Evolutionary conservation across 768 basidiomycete genomes (phyloP).

Genomic region (Coprinopsis sp.): DNA sequence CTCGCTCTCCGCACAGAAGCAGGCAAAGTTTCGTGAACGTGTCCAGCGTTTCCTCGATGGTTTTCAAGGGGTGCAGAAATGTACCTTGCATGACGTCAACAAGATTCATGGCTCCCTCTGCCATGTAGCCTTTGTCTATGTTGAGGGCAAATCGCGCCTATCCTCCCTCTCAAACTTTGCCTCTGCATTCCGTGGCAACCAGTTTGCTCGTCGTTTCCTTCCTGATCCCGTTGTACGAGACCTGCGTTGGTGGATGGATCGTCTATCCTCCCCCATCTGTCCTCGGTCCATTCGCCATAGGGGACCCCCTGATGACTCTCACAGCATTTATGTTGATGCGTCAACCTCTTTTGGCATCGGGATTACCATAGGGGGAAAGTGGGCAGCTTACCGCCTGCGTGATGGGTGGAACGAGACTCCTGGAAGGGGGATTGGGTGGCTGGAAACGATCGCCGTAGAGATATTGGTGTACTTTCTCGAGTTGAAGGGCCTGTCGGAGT

Average conservation of each 20-base stretch:
- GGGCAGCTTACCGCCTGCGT: slow-evolving; percentile 24
- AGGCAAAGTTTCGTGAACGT: slow-evolving; percentile 19
- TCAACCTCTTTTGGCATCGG: slow-evolving; percentile 39
- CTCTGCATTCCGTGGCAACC: slow-evolving; percentile 8
- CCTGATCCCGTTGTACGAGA: not conserved
- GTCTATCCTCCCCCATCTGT: not conserved
- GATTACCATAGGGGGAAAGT: slow-evolving; percentile 20
- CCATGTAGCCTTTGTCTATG: slow-evolving; percentile 27
- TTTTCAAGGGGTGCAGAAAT: not conserved
- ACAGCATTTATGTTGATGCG: slow-evolving; percentile 26
- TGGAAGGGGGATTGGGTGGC: slow-evolving; percentile 19
- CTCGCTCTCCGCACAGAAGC: slow-evolving; percentile 24
- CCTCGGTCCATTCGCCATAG: not conserved
- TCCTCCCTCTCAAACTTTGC: slow-evolving; percentile 20
- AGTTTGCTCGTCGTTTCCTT: not conserved
- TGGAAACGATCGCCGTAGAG: slow-evolving; percentile 22
- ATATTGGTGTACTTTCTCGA: slow-evolving; percentile 16
- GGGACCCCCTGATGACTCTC: slow-evolving; percentile 13
- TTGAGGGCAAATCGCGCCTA: slow-evolving; percentile 14
- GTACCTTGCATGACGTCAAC: slow-evolving; percentile 12
- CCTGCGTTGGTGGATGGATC: slow-evolving; percentile 12
- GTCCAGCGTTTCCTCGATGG: slow-evolving; percentile 10
- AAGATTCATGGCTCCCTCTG: slow-evolving; percentile 27
- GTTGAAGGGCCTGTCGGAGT: slow-evolving; percentile 5
- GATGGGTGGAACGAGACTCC: slow-evolving; percentile 11